Conservation (phyloP, 2,329 filamentous ascomycete species). For the Botrytis paeoniae region DNA sequence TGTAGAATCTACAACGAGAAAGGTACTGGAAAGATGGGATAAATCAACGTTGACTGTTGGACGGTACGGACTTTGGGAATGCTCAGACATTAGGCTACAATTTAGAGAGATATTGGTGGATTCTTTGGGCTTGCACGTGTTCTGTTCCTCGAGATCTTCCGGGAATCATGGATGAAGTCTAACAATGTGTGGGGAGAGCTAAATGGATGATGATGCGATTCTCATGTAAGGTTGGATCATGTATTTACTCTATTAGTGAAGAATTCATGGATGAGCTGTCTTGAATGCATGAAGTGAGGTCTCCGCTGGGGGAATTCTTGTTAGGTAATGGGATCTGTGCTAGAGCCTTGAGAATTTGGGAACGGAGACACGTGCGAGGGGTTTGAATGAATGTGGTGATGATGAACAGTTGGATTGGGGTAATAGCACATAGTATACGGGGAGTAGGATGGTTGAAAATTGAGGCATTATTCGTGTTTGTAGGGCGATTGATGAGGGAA, state of each 20-base stretch:
- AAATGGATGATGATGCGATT: conserved; percentile 8
- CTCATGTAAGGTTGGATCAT: conserved; percentile 2
- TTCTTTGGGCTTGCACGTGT: not conserved
- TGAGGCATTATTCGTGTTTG: not conserved
- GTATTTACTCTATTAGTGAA: conserved; percentile 1
- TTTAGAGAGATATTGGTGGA: not conserved
- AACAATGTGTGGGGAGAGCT: conserved; percentile 6
- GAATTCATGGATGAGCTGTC: not conserved
- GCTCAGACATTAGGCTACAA: not conserved
- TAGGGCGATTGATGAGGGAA: not conserved
- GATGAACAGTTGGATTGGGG: not conserved
- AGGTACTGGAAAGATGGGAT: not conserved
- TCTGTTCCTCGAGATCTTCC: not conserved
- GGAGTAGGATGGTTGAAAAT: not conserved
- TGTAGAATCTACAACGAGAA: not conserved
- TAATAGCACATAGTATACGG: not conserved
- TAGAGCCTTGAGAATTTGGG: not conserved
- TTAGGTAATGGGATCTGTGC: not conserved
- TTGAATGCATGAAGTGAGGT: conserved; percentile 4
- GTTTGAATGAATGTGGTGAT: not conserved
- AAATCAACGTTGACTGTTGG: not conserved
- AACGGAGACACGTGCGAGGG: not conserved
- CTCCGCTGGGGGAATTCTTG: not conserved
- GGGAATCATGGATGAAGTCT: not conserved
- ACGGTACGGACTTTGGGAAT: not conserved